Evolutionary conservation across 108 stramenopile species (phyloP).

Genomic region (Ochromonas danica): DNA sequence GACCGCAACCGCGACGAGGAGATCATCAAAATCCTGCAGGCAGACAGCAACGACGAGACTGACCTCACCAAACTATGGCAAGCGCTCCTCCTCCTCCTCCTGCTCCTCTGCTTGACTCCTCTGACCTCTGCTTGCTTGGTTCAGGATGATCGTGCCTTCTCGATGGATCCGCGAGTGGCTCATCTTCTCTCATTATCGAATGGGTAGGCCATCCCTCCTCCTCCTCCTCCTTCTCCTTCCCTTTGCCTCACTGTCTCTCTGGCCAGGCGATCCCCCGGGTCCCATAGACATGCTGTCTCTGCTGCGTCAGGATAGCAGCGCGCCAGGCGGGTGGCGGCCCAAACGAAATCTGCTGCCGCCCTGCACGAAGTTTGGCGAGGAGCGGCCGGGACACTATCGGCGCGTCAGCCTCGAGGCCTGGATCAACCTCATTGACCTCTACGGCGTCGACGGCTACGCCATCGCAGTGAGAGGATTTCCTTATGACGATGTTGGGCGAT

Average conservation of each 20-base stretch:
- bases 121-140: no score
- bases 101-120: no score
- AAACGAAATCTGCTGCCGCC: background rate
- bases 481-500: background rate
- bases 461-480: constrained; percentile 13
- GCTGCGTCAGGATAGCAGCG: background rate
- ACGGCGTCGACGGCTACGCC: constrained; percentile 5
- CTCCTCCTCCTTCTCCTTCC: no score
- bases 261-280: constrained; percentile 17
- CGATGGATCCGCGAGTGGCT: constrained; percentile 34
- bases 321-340: constrained; percentile 4
- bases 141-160: constrained; percentile 35
- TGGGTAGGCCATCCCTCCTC: no score
- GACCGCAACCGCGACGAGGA: constrained; percentile 23
- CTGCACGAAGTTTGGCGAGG: constrained; percentile 24
- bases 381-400: constrained; percentile 25
- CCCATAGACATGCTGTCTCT: constrained; percentile 30
- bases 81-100: background rate
- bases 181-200: constrained; percentile 11
- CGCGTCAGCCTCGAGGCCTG: constrained; percentile 22
- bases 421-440: constrained; percentile 22
- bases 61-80: constrained; percentile 12
- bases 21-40: constrained; percentile 5
- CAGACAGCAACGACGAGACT: constrained; percentile 2
- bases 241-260: no score